Conservation (phyloP, 345 rosid species). For the Melaleuca alternifolia region DNA sequence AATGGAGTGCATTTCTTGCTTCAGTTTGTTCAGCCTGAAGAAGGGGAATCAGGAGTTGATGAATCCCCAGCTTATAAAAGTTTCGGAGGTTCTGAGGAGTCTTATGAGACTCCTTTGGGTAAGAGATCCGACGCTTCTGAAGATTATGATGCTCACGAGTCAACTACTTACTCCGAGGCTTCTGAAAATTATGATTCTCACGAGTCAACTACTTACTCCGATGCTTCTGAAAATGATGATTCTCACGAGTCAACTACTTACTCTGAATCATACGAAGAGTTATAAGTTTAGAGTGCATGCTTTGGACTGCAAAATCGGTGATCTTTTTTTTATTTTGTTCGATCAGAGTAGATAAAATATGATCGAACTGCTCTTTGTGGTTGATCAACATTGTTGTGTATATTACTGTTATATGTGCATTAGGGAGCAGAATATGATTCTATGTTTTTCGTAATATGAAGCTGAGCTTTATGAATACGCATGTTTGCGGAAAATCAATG, state of each 20-base stretch:
- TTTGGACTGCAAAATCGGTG: not conserved
- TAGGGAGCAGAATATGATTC: not conserved
- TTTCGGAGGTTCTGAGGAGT: constrained; percentile 6
- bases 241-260: not conserved
- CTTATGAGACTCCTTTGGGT: not conserved
- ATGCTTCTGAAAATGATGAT: not conserved
- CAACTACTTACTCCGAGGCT: not conserved
- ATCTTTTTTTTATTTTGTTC: not conserved
- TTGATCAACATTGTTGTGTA: not conserved
- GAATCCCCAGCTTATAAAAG: not conserved
- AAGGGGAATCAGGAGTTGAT: not conserved
- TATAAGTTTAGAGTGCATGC: not conserved
- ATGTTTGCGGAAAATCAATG: not conserved
- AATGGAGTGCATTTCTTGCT: constrained; percentile 56
- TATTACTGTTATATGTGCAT: not conserved
- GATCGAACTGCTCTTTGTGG: not conserved
- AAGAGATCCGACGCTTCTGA: not conserved
- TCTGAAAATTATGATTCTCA: not conserved
- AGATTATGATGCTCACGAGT: not conserved
- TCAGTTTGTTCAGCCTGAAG: constrained; percentile 30
- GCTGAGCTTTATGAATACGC: not conserved
- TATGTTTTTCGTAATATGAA: not conserved
- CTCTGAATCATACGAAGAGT: not conserved
- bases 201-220: not conserved
- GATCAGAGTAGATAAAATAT: not conserved